Evolutionary conservation across 768 basidiomycete genomes (phyloP).

Genomic region (Pisolithus sp.): DNA sequence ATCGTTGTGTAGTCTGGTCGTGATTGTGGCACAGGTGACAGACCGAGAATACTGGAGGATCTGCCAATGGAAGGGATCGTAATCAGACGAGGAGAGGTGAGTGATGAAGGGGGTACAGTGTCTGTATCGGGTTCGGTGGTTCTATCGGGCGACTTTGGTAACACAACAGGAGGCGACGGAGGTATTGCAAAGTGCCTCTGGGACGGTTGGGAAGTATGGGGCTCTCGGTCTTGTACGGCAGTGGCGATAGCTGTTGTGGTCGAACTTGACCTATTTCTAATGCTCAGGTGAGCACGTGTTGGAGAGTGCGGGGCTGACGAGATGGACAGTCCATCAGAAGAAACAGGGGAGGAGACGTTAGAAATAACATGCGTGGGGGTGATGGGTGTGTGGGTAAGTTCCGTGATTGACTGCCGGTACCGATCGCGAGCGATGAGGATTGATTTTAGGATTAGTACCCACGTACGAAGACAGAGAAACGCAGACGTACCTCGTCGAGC

Average conservation of each 20-base stretch:
- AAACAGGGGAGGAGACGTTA: slow-evolving; percentile 29
- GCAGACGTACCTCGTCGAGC: slow-evolving; percentile 41
- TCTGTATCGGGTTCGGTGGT: background rate
- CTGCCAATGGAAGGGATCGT: slow-evolving; percentile 10
- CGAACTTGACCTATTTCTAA: background rate
- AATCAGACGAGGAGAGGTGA: slow-evolving; percentile 1
- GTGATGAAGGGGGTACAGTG: background rate
- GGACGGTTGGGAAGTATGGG: background rate
- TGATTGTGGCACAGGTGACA: slow-evolving; percentile 14
- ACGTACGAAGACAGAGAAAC: slow-evolving; percentile 2
- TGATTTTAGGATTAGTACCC: background rate
- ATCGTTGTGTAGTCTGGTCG: slow-evolving; percentile 2
- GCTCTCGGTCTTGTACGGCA: background rate
- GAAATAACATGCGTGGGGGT: slow-evolving; percentile 44
- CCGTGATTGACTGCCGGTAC: slow-evolving; percentile 35
- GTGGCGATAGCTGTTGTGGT: background rate
- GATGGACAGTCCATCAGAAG: background rate
- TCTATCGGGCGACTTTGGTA: background rate
- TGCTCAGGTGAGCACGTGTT: background rate
- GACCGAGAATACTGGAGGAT: background rate
- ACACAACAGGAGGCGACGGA: background rate
- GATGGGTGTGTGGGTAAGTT: slow-evolving; percentile 41
- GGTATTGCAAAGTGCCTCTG: background rate
- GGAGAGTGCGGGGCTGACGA: background rate
- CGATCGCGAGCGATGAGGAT: background rate